Percentiles rank a stretch among this genome's conserved stretches.
Evolutionary conservation across 2,329 filamentous ascomycete genomes (phyloP).

Genomic region (Fusarium decemcellulare): DNA sequence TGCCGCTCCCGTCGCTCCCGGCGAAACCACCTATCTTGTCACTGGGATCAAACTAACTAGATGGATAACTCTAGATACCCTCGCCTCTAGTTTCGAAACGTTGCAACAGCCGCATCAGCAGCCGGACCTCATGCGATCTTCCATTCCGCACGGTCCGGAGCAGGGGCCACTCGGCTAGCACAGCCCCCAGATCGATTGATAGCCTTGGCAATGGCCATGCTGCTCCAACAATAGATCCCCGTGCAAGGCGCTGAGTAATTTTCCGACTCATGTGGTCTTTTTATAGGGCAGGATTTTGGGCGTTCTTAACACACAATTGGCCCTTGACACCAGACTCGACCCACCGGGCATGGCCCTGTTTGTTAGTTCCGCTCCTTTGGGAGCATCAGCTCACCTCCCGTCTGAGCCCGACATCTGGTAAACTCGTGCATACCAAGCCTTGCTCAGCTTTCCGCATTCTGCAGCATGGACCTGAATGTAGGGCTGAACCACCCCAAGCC

Average conservation of each 20-base stretch:
- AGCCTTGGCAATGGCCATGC: not conserved
- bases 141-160: not conserved
- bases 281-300: not conserved
- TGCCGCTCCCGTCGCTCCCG: too few species aligned
- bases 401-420: not conserved
- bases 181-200: not conserved
- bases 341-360: conserved; percentile 1
- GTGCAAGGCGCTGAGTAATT: conserved; percentile 3
- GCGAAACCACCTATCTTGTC: too few species aligned
- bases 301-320: not conserved
- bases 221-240: conserved; percentile 8
- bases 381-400: not conserved
- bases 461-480: conserved; percentile 8
- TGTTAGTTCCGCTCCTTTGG: not conserved
- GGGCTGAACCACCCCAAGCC: conserved; percentile 1
- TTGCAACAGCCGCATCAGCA: not conserved
- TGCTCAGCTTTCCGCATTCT: not conserved
- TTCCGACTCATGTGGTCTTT: conserved; percentile 2
- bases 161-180: not conserved
- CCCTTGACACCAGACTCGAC: not conserved
- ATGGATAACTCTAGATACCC: too few species aligned
- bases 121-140: too few species aligned
- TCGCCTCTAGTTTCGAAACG: too few species aligned
- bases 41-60: too few species aligned
- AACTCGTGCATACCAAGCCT: not conserved